Conservation (phyloP, 179 eudicot genomes). For the Nepenthes alata region DNA sequence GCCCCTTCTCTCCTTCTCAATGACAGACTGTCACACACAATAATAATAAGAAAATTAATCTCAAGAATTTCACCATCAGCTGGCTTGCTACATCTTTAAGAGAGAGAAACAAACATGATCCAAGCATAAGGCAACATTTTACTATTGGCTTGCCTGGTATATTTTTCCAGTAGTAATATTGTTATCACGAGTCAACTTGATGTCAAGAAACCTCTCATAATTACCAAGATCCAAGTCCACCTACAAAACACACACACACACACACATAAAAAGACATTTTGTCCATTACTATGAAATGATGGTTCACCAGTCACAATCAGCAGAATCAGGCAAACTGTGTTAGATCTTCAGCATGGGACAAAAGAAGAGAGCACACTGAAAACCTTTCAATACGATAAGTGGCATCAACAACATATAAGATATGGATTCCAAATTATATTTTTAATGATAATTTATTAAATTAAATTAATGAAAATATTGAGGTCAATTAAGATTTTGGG, state of each 20-base stretch:
- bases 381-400: too few species aligned
- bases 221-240: constrained; percentile 14
- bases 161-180: constrained; percentile 97
- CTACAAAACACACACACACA: not conserved
- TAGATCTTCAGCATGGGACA: too few species aligned
- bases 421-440: too few species aligned
- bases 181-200: constrained; percentile 81
- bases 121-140: not conserved
- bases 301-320: too few species aligned
- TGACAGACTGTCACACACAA: constrained; percentile 42
- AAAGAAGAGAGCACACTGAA: too few species aligned
- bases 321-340: too few species aligned
- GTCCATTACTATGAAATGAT: not conserved
- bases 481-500: too few species aligned
- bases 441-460: too few species aligned
- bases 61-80: not conserved
- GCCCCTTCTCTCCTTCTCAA: constrained; percentile 90
- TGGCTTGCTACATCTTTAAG: constrained; percentile 5
- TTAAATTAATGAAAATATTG: too few species aligned
- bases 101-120: constrained; percentile 1
- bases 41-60: not conserved
- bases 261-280: not conserved
- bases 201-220: constrained; percentile 20
- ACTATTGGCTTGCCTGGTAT: constrained; percentile 52
- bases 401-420: too few species aligned